A percentile compares a stretch with the other conserved stretches of the same genome.
Conservation (phyloP, 768 basidiomycete species). For the Mycena metata region DNA sequence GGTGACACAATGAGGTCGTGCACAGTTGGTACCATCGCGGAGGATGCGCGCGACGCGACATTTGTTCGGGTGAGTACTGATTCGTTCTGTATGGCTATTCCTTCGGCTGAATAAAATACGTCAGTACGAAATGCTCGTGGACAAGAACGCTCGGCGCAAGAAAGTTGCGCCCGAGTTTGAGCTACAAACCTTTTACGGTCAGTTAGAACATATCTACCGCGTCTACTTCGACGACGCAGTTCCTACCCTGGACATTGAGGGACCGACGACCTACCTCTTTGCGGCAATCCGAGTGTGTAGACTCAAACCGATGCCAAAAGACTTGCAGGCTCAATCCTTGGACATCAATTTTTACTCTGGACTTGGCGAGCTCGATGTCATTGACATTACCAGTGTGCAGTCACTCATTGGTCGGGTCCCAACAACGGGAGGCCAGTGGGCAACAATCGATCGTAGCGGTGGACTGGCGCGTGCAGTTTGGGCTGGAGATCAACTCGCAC, state of each 20-base stretch:
- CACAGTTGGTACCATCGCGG: conserved; percentile 23
- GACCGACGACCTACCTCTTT: conserved; percentile 39
- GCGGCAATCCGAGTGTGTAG: conserved; percentile 43
- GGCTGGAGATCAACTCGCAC: neutral
- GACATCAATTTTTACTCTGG: conserved; percentile 41
- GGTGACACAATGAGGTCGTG: conserved; percentile 37
- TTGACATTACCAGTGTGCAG: conserved; percentile 44
- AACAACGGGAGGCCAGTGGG: conserved; percentile 33
- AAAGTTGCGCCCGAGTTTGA: no score
- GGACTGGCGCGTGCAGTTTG: conserved; percentile 30
- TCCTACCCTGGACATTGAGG: no score
- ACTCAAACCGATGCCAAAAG: conserved; percentile 20
- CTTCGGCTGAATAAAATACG: no score
- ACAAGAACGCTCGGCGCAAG: no score
- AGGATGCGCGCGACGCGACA: conserved; percentile 48
- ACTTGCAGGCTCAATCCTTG: conserved; percentile 18
- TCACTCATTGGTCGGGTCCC: conserved; percentile 41
- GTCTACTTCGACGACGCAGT: no score
- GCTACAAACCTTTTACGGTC: no score
- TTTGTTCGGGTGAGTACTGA: conserved; percentile 15
- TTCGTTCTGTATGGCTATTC: no score
- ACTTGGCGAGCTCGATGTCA: conserved; percentile 32
- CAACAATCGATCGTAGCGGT: conserved; percentile 44
- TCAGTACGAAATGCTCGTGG: no score
- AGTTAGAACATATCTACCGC: no score